These are phyloP conservation scores for Rhododendron mucronatum DNA, from an alignment of 148 eudicot genomes.

Conservation along the genomic window DNA sequence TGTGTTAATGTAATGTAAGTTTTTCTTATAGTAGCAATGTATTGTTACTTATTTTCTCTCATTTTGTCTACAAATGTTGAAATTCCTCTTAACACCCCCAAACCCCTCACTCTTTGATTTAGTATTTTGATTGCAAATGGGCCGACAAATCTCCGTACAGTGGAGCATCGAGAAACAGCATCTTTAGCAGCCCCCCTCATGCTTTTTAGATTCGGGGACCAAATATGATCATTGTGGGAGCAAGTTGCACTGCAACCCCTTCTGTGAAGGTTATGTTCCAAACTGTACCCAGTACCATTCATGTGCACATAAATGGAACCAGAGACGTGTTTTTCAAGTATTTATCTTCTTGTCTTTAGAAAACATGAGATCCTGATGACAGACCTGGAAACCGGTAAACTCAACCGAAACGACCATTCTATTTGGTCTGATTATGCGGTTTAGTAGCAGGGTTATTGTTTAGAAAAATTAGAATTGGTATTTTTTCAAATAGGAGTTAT, in stretches of 20 bases:
- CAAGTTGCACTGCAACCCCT: background rate
- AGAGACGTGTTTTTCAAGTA: background rate
- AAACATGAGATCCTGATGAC: background rate
- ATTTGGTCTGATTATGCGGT: background rate
- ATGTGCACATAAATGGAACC: background rate
- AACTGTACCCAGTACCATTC: too few relatives aligned
- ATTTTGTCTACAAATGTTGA: too few relatives aligned
- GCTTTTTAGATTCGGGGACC: background rate
- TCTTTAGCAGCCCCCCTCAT: background rate
- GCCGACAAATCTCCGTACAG: background rate
- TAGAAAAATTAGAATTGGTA: too few relatives aligned
- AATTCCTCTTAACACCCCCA: too few relatives aligned
- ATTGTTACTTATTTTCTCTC: too few relatives aligned
- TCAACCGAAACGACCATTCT: background rate
- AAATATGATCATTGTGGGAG: background rate
- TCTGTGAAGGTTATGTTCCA: background rate
- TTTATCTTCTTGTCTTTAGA: background rate
- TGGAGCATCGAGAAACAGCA: background rate
- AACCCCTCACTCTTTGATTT: too few relatives aligned
- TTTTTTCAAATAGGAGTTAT: too few relatives aligned
- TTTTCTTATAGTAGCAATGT: too few relatives aligned
- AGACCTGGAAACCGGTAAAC: background rate
- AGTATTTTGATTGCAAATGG: background rate
- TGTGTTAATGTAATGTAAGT: too few relatives aligned
- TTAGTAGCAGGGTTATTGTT: too few relatives aligned